Conservation (phyloP, 148 eudicot genomes). For the Amaranthus hypochondriacus region DNA sequence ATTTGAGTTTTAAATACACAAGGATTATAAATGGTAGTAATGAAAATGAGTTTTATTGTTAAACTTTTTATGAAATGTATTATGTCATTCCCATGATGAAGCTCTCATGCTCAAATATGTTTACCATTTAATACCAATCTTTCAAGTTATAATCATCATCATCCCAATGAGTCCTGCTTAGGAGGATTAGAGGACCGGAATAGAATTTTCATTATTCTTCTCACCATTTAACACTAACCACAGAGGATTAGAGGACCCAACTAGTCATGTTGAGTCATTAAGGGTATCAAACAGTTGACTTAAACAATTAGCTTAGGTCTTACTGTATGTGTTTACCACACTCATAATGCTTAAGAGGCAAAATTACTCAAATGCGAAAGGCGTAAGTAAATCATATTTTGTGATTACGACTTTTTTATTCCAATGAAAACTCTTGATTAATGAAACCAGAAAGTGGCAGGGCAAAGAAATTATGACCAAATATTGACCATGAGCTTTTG, state of each 20-base stretch:
- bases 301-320: neutral
- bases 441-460: neutral
- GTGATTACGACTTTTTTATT: neutral
- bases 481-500: conserved; percentile 27
- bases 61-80: too few relatives aligned
- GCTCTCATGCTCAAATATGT: too few relatives aligned
- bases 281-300: neutral
- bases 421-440: neutral
- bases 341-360: neutral
- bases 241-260: neutral
- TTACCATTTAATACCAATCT: too few relatives aligned
- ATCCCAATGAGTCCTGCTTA: too few relatives aligned
- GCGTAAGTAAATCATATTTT: neutral
- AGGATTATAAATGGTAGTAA: too few relatives aligned
- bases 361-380: conserved; percentile 7
- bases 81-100: too few relatives aligned
- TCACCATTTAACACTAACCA: neutral
- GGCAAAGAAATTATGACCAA: conserved; percentile 17
- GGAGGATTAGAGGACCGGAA: too few relatives aligned
- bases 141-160: too few relatives aligned
- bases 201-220: too few relatives aligned
- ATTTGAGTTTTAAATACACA: too few relatives aligned
- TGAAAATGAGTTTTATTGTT: too few relatives aligned
- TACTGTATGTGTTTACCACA: neutral
- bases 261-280: neutral